These are phyloP conservation scores for Curvularia verruculosa DNA, from an alignment of 2,329 filamentous ascomycete species.

Conservation along the genomic window DNA sequence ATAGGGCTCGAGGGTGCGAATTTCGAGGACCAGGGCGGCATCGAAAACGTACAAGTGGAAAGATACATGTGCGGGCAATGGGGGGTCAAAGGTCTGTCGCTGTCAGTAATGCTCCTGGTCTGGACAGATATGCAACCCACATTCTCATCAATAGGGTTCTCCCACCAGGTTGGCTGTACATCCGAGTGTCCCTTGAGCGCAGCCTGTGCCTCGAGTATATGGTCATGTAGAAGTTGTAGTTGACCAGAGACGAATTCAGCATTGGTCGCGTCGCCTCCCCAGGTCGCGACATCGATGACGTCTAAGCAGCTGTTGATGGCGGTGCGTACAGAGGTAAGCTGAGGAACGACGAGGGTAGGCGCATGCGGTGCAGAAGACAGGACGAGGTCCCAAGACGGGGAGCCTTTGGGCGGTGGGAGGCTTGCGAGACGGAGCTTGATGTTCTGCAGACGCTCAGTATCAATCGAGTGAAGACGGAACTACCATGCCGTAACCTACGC, in stretches of 20 bases:
- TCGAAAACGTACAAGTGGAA: constrained; percentile 67
- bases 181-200: constrained; percentile 63
- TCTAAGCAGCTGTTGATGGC: constrained; percentile 83
- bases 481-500: constrained; percentile 60
- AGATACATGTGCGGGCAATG: constrained; percentile 71
- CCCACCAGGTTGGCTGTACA: constrained; percentile 61
- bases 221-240: constrained; percentile 64
- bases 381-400: constrained; percentile 58
- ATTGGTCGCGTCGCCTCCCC: constrained; percentile 69
- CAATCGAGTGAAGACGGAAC: constrained; percentile 22
- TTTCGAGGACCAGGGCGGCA: constrained; percentile 64
- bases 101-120: constrained; percentile 3
- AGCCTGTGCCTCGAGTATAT: constrained; percentile 65
- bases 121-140: constrained; percentile 48
- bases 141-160: constrained; percentile 62
- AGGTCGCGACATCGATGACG: constrained; percentile 77
- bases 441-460: constrained; percentile 57
- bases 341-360: constrained; percentile 67
- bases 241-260: constrained; percentile 64
- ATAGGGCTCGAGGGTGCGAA: constrained; percentile 69
- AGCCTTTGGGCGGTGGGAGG: constrained; percentile 61
- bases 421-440: constrained; percentile 78
- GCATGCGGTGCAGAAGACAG: constrained; percentile 61
- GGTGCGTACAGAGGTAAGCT: constrained; percentile 74
- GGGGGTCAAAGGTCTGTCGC: constrained; percentile 64